phyloP scores from a whole-genome alignment of 768 basidiomycete genomes.

The Tephrocybe sp. region DNA sequence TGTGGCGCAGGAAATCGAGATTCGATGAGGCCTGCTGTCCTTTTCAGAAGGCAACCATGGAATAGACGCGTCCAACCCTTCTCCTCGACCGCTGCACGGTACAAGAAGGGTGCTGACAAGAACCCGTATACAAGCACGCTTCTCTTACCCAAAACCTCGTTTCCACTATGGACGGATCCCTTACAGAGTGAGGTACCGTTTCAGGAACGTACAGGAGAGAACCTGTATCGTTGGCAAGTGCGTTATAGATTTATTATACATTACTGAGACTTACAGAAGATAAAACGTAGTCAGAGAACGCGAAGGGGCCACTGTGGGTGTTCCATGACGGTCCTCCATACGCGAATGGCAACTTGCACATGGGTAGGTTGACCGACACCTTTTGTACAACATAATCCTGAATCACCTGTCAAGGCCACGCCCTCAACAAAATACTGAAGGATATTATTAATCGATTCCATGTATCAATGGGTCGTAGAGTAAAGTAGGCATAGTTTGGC shows the following conservation, averaged over 20 bases:
- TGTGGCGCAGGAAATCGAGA: neutral
- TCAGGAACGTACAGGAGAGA: constrained; percentile 61
- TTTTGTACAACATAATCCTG: neutral
- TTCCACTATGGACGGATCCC: constrained; percentile 71
- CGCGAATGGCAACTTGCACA: constrained; percentile 94
- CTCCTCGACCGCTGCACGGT: constrained; percentile 6
- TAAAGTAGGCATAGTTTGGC: constrained; percentile 58
- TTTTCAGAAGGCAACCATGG: constrained; percentile 7
- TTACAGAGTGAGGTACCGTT: constrained; percentile 58
- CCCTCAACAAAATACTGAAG: constrained; percentile 94
- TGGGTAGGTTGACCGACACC: constrained; percentile 54
- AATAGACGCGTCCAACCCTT: constrained; percentile 9
- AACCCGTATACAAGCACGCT: constrained; percentile 57
- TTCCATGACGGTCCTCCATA: constrained; percentile 97
- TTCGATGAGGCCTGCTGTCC: constrained; percentile 7
- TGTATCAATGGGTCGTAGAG: constrained; percentile 68
- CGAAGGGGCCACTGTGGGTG: constrained; percentile 69
- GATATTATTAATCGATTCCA: constrained; percentile 93
- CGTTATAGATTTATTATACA: constrained; percentile 16
- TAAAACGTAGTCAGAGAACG: constrained; percentile 55
- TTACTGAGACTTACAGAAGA: neutral
- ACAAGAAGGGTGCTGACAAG: constrained; percentile 22
- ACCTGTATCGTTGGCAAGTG: constrained; percentile 80
- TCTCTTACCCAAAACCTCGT: constrained; percentile 76
- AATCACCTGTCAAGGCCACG: constrained; percentile 63